Evolutionary conservation across 257 asterid species (phyloP).

Genomic region (Capsicum pubescens): DNA sequence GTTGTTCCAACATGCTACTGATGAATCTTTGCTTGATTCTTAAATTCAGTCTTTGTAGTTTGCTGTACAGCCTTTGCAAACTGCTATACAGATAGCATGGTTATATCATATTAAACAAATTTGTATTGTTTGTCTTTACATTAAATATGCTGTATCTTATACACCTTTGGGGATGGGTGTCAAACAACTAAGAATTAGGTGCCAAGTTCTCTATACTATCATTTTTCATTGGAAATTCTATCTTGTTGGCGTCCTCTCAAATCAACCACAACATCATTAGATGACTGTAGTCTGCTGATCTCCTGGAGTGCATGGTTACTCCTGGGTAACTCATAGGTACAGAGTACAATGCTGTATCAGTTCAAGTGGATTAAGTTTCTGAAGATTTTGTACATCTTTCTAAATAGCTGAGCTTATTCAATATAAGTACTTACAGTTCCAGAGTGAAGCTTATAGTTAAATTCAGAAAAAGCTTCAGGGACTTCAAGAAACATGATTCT

Average conservation of each 20-base stretch:
- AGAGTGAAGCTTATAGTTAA: slow-evolving; percentile 4
- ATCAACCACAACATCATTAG: slow-evolving; percentile 16
- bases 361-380: slow-evolving; percentile 23
- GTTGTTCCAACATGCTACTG: background rate
- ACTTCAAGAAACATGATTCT: background rate
- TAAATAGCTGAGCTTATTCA: background rate
- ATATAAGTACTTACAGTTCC: background rate
- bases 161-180: slow-evolving; percentile 20
- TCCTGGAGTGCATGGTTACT: slow-evolving; percentile 7
- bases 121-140: background rate
- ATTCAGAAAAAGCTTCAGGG: background rate
- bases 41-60: background rate
- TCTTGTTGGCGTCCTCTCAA: slow-evolving; percentile 16
- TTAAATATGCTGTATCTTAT: slow-evolving; percentile 5
- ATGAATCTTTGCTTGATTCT: slow-evolving; percentile 14
- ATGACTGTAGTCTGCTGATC: background rate
- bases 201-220: slow-evolving; percentile 15
- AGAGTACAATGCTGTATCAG: background rate
- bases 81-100: background rate
- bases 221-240: slow-evolving; percentile 15
- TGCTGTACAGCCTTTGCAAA: slow-evolving; percentile 6
- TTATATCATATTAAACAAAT: background rate
- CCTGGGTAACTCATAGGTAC: slow-evolving; percentile 16
- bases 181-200: slow-evolving; percentile 18
- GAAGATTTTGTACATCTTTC: background rate